These are phyloP conservation scores for Panicum miliaceum DNA, from an alignment of 176 grass and related monocot species.

Conservation along the genomic window DNA sequence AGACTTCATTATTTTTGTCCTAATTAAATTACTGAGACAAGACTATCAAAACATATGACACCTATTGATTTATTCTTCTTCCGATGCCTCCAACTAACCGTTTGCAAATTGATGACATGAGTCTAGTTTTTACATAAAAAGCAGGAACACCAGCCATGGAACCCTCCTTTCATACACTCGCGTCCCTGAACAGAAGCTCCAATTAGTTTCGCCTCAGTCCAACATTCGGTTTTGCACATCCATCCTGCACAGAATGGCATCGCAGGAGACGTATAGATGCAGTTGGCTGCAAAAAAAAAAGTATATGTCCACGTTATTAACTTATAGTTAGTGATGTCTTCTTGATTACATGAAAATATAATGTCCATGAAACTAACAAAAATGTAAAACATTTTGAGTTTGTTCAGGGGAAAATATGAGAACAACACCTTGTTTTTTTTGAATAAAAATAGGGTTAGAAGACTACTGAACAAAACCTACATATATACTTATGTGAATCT, in stretches of 20 bases:
- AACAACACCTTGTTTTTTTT: no score
- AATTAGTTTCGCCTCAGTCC: constrained; percentile 15
- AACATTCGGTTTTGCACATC: constrained; percentile 41
- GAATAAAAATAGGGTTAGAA: background rate
- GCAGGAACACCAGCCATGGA: constrained; percentile 3
- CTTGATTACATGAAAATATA: background rate
- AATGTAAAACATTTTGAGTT: background rate
- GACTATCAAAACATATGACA: background rate
- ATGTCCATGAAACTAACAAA: background rate
- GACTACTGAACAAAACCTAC: background rate
- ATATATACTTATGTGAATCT: background rate
- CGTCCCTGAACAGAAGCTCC: background rate
- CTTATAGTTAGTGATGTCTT: background rate
- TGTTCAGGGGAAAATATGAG: background rate
- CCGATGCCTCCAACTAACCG: background rate
- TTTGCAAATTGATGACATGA: background rate
- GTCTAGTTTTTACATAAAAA: background rate
- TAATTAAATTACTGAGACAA: background rate
- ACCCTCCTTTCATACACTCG: constrained; percentile 23
- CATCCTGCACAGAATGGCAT: constrained; percentile 39
- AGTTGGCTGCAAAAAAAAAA: background rate
- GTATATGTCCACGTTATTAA: background rate
- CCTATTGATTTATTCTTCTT: background rate
- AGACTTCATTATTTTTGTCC: background rate
- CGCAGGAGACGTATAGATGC: background rate